Conservation (phyloP, 768 basidiomycete species). For the Tremella yokohamensis region DNA sequence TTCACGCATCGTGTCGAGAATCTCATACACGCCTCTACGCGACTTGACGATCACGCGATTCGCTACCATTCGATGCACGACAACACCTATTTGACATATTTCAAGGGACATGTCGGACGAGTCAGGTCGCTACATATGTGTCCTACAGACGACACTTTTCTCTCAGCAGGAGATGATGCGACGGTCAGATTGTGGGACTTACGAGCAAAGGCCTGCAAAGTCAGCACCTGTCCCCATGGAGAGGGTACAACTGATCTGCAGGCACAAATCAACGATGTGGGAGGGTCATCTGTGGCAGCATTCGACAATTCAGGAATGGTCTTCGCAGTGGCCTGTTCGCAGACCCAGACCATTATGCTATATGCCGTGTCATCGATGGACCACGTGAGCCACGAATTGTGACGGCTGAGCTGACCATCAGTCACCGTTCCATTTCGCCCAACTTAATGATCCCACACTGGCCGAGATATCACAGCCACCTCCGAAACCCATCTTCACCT, state of each 20-base stretch:
- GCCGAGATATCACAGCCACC: conserved; percentile 76
- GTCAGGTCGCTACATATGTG: conserved; percentile 89
- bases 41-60: conserved; percentile 82
- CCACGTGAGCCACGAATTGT: conserved; percentile 25
- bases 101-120: conserved; percentile 84
- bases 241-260: conserved; percentile 11
- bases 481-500: conserved; percentile 84
- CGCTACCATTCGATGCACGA: conserved; percentile 93
- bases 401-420: conserved; percentile 12
- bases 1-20: conserved; percentile 88
- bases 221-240: conserved; percentile 24
- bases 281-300: conserved; percentile 43
- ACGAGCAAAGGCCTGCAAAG: conserved; percentile 67
- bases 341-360: conserved; percentile 38
- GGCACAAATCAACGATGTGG: conserved; percentile 44
- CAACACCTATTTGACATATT: conserved; percentile 94
- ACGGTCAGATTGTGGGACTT: conserved; percentile 97
- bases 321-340: conserved; percentile 42
- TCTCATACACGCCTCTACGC: conserved; percentile 86
- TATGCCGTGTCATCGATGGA: conserved; percentile 35
- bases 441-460: conserved; percentile 75
- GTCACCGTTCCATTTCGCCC: conserved; percentile 80
- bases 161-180: conserved; percentile 89
- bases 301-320: conserved; percentile 42
- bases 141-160: conserved; percentile 89